These are phyloP conservation scores for Colletotrichum sp. DNA, from an alignment of 2,329 filamentous ascomycete genomes.

Conservation along the genomic window DNA sequence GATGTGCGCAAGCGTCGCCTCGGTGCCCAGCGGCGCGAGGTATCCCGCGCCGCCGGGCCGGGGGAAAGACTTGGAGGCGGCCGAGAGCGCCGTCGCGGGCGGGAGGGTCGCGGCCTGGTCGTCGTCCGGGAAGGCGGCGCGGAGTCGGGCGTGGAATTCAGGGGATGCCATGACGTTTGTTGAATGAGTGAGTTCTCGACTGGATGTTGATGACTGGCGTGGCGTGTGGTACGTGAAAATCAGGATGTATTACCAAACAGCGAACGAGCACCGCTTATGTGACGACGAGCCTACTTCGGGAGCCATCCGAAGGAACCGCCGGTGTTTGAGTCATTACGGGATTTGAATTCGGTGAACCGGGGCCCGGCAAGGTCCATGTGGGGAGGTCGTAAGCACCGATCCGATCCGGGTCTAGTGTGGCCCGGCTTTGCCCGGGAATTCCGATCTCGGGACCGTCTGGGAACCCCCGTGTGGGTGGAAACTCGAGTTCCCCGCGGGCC, in stretches of 20 bases:
- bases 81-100: constrained; percentile 31
- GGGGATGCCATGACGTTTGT: neutral
- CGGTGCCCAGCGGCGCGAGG: constrained; percentile 34
- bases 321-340: neutral
- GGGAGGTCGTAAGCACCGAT: neutral
- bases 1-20: constrained; percentile 47
- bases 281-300: neutral
- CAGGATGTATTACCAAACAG: neutral
- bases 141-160: constrained; percentile 13
- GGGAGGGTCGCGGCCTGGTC: constrained; percentile 43
- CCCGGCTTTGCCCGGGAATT: neutral
- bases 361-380: neutral
- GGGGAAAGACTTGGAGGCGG: constrained; percentile 46
- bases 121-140: neutral
- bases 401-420: neutral
- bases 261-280: neutral
- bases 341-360: neutral
- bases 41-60: constrained; percentile 30
- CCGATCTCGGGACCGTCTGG: neutral
- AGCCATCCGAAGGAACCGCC: neutral
- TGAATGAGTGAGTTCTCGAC: neutral
- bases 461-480: neutral
- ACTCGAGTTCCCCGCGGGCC: neutral
- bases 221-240: neutral
- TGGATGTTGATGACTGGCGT: neutral